Base-by-base conservation (phyloP, 2,329 filamentous ascomycete genomes). In the Fusarium sp. region DNA sequence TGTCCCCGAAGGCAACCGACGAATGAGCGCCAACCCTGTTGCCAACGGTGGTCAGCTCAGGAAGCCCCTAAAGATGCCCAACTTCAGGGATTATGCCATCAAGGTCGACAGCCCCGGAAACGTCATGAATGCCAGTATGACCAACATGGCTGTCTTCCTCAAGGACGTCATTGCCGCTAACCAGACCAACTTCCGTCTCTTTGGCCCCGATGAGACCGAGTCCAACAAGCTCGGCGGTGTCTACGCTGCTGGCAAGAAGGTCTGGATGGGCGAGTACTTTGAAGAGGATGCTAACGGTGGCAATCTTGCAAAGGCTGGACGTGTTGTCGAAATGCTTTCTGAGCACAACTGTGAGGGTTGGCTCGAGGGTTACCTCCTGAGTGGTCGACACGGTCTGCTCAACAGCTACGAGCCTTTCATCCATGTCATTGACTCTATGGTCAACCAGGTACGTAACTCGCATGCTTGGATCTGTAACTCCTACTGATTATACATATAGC, bases 381-480 rank as follows among this genome's bases (percentile, higher is more conserved):
- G 89, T 58, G 92, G 92, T 29, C 87, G 92, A 8, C 92, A 94
- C 71, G 92, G 92, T 15, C 78, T 95, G 63, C 86, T 95, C 63
- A 94, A 94, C 85, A 92, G 89, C 77, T 95, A 95, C 81, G 92
- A 95, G 79, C 91, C 92, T 0, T 95, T 95, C 77, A 92, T 94
- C 63, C 91, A 94, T 76, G 89, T 95, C 74, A 93, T 95, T 74
- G 91, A 94, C 79, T 93, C 90, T 2, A 95, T 95, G 92, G 92
- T 95, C 65, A 94, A 93, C 78, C 92, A 93, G 78, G 83, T 84
- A 79, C 56, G 80, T 30, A 30, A n/a, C 20, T 11, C 44, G 22
- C 29, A 53, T 25, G 4, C 2, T 11, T 12, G 8, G 10, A n/a
- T 14, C 6, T 20, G 4, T 11, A 18, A 9, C 34, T 20, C 32